Evolutionary conservation across 2,329 filamentous ascomycete genomes (phyloP), one percentile per base, ranked within the genome.

Genomic region (Teratosphaeria gauchensis): DNA sequence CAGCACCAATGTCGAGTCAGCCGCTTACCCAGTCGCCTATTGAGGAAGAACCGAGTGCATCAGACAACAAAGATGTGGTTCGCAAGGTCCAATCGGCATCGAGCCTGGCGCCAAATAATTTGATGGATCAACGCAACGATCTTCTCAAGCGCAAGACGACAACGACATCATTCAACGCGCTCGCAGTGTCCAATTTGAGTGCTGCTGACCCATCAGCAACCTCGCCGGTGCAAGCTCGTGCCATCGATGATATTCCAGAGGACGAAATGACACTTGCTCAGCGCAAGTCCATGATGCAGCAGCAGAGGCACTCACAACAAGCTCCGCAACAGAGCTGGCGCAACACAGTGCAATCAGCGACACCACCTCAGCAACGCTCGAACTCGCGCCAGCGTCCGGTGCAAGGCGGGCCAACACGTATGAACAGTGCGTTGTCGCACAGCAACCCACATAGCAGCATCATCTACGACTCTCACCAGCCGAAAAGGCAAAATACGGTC

Each of bases 241-340:
- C 4, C 28, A 8, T 31, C 7, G 21, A 53, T 19, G 81, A 83
- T 63, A 19, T 19, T 16, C 42, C 42, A 7, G 76, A 80, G 1
- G 89, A 92, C 61, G 83, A 91, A 58, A 78, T 92, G 64, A 86
- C 89, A 0, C 78, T 94, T 19, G 87, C 84, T 51, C 83, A 88
- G 65, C 84, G 88, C 56, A 68, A 72, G 61, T 68, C 69, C 16
- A 56, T 73, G 16, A 69, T 77, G 11, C 72, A 76, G 30, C 46
- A 61, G 28, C 60, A 60, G 53, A 35, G 31, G 14, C 14, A 54
- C 55, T 59, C 38, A 5, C 57, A 53, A 21, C 54, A 46, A 14
- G 19, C 35, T 12, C 3, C 14, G 51, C 54, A 42, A 16, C 54
- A 35, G 35, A 19, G 4, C 8, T 24, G n/a, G 21, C 21, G 51